Evolutionary conservation across 768 basidiomycete genomes (phyloP), one percentile per base, ranked within the genome.

Genomic region (Hydnomerulius pinastri): DNA sequence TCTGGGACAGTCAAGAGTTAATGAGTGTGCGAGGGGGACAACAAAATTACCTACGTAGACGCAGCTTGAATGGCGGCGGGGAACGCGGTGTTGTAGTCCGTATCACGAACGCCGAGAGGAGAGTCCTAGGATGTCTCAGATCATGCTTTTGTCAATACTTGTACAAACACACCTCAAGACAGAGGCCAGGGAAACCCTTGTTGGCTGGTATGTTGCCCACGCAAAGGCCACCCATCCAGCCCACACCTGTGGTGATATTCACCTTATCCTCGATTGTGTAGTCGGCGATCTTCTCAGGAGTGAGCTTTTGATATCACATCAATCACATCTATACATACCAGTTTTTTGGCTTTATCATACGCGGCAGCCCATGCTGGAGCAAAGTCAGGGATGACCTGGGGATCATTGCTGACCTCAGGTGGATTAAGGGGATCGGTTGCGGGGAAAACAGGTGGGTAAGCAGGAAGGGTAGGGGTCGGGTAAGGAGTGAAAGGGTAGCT

Each of bases 11-110:
- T 4, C 23, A n/a, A 30, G 10, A 25, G 9, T 38, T 36, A 13
- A 23, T 24, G 21, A 21, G 6, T 39, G 30, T 43, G 21, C 0
- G 18, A 17, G 6, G 13, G n/a, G n/a, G n/a, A n/a, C n/a, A n/a
- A 20, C 11, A 4, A 12, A 32, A 35, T 6, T 23, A 71, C 82
- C 58, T 66, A 92, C 77, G 94, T 90, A 6, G 91, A 76, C 4
- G 91, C 95, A 1, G 83, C 76, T 46, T 89, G 92, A 57, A 97
- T 74, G 0, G 82, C 89, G 15, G 92, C 78, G 0, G 95, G 93
- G 72, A 93, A 95, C 0, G 81, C 81, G 3, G 86, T 87, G 6
- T 82, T 82, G 28, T 78, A 82, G 63, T 94, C 87, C 0, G 82
- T 80, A 56, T 77, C 73, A 39, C 93, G 86, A 17, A 95, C 82